A percentile compares a stretch with the other conserved stretches of the same genome.
Evolutionary conservation across 2,329 filamentous ascomycete species (phyloP).

Genomic region (Ophiostoma novo-ulmi): DNA sequence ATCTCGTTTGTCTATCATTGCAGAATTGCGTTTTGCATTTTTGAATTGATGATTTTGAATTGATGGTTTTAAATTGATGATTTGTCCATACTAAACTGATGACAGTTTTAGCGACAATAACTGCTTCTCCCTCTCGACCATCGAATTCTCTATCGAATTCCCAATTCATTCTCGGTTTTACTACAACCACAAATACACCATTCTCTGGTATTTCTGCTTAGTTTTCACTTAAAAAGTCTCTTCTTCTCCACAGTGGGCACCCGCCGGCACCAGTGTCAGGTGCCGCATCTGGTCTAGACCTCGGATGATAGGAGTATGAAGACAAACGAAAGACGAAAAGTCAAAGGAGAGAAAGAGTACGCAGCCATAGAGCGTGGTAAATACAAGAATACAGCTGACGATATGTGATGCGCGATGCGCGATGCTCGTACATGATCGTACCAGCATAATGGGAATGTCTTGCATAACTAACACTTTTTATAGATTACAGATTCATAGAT

Average conservation of each 20-base stretch:
- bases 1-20: too few species aligned
- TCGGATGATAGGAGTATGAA: background rate
- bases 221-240: background rate
- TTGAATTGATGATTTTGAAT: too few species aligned
- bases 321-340: background rate
- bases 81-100: background rate
- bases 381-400: background rate
- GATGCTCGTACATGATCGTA: conserved; percentile 11
- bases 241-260: conserved; percentile 13
- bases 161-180: too few species aligned
- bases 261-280: conserved; percentile 4
- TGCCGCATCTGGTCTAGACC: conserved; percentile 20
- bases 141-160: too few species aligned
- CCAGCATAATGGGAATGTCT: conserved; percentile 10
- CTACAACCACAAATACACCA: too few species aligned
- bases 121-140: background rate
- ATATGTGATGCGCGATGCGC: background rate
- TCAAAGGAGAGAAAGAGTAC: background rate
- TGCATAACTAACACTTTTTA: background rate
- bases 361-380: too few species aligned
- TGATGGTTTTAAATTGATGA: too few species aligned
- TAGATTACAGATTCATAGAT: background rate
- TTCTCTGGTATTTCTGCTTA: too few species aligned
- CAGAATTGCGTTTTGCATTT: too few species aligned
- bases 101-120: background rate